Evolutionary conservation across 306 rosid species (phyloP).

Genomic region (Cicer chorassanicum): DNA sequence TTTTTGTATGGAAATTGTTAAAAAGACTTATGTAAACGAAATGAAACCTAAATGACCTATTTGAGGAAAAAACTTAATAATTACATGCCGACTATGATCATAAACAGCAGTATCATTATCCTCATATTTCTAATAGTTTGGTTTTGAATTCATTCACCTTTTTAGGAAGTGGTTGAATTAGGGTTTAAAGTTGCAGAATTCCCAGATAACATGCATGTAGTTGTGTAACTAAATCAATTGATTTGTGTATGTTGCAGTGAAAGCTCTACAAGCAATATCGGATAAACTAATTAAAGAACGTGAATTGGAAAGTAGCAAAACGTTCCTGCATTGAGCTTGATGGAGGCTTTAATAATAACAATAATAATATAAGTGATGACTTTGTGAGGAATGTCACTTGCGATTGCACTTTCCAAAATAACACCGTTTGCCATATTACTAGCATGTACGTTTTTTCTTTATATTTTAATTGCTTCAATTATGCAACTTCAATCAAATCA

Average conservation of each 20-base stretch:
- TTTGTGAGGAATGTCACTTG: constrained; percentile 57
- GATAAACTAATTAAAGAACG: constrained; percentile 46
- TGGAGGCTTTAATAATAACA: constrained; percentile 39
- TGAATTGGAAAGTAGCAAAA: constrained; percentile 58
- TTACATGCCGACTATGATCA: too few species aligned
- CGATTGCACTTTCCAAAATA: constrained; percentile 48
- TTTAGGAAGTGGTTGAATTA: too few species aligned
- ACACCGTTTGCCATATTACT: constrained; percentile 62
- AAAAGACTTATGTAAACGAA: too few species aligned
- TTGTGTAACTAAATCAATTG: background rate
- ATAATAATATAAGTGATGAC: fast-evolving
- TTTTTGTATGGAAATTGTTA: too few species aligned
- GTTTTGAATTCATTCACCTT: too few species aligned
- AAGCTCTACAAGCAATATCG: constrained; percentile 58
- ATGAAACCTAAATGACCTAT: too few species aligned
- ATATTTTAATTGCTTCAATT: background rate
- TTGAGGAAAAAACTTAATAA: too few species aligned
- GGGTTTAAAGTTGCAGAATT: background rate
- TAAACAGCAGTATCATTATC: too few species aligned
- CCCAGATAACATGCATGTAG: background rate
- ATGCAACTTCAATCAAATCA: background rate
- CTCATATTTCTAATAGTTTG: too few species aligned
- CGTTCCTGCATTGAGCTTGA: constrained; percentile 51
- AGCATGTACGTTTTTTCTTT: constrained; percentile 50
- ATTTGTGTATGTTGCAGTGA: constrained; percentile 50